Percentiles rank a stretch among this genome's conserved stretches.
Conservation (phyloP, 2,329 filamentous ascomycete species). For the Neocucurbitaria cava region DNA sequence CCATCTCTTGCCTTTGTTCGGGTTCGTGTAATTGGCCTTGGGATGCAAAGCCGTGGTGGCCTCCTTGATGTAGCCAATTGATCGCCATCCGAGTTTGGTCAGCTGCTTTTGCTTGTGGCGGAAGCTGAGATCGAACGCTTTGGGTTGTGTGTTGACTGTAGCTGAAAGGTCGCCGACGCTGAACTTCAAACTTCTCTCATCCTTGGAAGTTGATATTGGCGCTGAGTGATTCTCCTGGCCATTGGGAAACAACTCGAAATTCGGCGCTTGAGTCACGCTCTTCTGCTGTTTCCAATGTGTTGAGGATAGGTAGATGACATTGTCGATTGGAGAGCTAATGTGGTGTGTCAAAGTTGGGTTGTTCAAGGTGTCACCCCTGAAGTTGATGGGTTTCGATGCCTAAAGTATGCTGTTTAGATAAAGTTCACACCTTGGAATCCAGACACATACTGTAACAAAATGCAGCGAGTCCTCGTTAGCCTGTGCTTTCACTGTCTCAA, state of each 20-base stretch:
- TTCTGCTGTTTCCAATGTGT: constrained; percentile 17
- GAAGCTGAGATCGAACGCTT: constrained; percentile 14
- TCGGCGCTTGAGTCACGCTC: constrained; percentile 11
- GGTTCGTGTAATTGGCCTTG: constrained; percentile 19
- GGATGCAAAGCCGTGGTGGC: constrained; percentile 18
- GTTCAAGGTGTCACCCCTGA: constrained; percentile 16
- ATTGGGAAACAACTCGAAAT: constrained; percentile 15
- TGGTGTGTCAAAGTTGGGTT: constrained; percentile 17
- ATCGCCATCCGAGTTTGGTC: constrained; percentile 16
- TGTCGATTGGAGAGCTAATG: constrained; percentile 17
- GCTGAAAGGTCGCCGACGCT: constrained; percentile 14
- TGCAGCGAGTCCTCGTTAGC: constrained; percentile 14
- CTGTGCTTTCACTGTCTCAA: constrained; percentile 14
- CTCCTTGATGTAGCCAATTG: constrained; percentile 16
- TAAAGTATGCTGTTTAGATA: neutral
- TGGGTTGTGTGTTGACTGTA: constrained; percentile 14
- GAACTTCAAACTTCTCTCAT: constrained; percentile 8
- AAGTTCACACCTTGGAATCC: neutral
- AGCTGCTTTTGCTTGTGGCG: constrained; percentile 10
- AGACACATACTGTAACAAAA: constrained; percentile 13
- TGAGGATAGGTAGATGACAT: constrained; percentile 15
- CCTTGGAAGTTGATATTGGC: constrained; percentile 10
- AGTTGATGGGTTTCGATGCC: constrained; percentile 18
- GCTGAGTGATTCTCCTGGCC: constrained; percentile 7
- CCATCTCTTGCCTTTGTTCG: constrained; percentile 18